phyloP scores from a whole-genome alignment of 2,329 filamentous ascomycete genomes.

The Penicillium digitatum region DNA sequence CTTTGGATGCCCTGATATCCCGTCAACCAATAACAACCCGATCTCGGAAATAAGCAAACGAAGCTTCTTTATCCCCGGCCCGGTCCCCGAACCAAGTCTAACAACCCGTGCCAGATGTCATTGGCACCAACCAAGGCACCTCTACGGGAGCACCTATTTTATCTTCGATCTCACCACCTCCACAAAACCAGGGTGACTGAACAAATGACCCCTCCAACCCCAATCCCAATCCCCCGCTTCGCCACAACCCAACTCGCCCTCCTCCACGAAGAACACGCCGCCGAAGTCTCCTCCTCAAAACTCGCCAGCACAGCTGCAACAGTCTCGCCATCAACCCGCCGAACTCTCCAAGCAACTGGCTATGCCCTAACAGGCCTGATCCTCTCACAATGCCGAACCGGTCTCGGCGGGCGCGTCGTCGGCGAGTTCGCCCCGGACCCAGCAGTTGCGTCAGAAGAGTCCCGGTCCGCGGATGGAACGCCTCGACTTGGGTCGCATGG shows the following conservation, averaged over 20 bases:
- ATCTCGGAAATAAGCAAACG: conserved; percentile 10
- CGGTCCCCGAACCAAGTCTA: conserved; percentile 2
- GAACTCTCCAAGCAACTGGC: conserved; percentile 42
- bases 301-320: conserved; percentile 40
- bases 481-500: conserved; percentile 44
- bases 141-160: background rate
- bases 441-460: conserved; percentile 55
- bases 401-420: conserved; percentile 85
- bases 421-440: conserved; percentile 71
- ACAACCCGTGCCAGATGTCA: background rate
- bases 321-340: conserved; percentile 42
- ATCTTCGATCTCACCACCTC: background rate
- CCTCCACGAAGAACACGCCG: conserved; percentile 43
- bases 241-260: conserved; percentile 43
- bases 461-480: conserved; percentile 39
- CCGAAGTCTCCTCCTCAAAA: conserved; percentile 43
- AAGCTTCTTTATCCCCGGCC: conserved; percentile 16
- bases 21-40: background rate
- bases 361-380: conserved; percentile 52
- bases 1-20: too few relatives aligned
- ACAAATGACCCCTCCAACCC: conserved; percentile 13
- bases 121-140: background rate
- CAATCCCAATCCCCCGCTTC: conserved; percentile 40
- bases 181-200: too few relatives aligned
- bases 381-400: conserved; percentile 73